Conservation (phyloP, 768 basidiomycete genomes). For the Kwoniella sp. region DNA sequence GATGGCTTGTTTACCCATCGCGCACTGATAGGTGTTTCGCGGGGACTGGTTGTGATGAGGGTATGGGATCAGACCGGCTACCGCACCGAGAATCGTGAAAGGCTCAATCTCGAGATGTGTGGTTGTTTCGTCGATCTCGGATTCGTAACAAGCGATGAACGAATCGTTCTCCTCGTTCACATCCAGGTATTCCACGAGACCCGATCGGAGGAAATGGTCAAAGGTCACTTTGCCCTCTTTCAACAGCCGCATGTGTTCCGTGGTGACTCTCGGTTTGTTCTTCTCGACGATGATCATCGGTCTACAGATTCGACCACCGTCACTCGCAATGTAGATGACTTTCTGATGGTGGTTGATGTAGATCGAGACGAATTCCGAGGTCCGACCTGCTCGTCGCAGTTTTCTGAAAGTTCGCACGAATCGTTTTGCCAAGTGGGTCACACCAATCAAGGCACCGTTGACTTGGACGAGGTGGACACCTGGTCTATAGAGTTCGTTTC, state of each 20-base stretch:
- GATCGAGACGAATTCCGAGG: constrained; percentile 94
- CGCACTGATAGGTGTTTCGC: constrained; percentile 98
- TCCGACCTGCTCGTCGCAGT: constrained; percentile 82
- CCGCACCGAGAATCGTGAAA: constrained; percentile 94
- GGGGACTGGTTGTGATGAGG: constrained; percentile 99
- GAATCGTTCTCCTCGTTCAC: constrained; percentile 99
- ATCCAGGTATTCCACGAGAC: constrained; percentile 95
- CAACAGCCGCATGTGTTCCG: constrained; percentile 79
- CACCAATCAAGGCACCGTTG: constrained; percentile 92
- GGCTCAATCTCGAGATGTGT: constrained; percentile 99
- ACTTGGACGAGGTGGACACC: constrained; percentile 94
- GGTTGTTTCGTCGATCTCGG: constrained; percentile 74
- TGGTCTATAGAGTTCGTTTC: constrained; percentile 92
- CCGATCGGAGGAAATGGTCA: constrained; percentile 88
- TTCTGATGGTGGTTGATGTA: constrained; percentile 95
- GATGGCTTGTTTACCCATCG: constrained; percentile 99
- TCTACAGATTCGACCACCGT: constrained; percentile 96
- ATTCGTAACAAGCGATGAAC: constrained; percentile 90
- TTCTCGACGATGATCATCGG: constrained; percentile 96
- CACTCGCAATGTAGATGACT: constrained; percentile 92
- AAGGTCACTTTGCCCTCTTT: constrained; percentile 78
- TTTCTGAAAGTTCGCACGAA: constrained; percentile 91
- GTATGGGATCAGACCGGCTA: constrained; percentile 97
- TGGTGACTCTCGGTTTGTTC: constrained; percentile 71
- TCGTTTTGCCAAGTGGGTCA: constrained; percentile 78